Conservation (phyloP, 2,329 filamentous ascomycete genomes). For the Botrytis sinoallii region DNA sequence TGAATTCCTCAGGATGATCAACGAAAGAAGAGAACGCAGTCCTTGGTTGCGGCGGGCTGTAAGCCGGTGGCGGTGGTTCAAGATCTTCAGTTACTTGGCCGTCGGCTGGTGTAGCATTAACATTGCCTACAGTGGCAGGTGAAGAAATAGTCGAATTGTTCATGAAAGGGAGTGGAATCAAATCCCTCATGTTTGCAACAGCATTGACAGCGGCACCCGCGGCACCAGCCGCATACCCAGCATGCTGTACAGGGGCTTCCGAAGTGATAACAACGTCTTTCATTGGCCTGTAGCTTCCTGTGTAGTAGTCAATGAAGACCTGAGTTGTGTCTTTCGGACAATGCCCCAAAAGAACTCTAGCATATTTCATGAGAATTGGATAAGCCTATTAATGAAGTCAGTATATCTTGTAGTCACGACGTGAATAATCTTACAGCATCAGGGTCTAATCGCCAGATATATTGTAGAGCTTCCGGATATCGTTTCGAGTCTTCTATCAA, state of each 20-base stretch:
- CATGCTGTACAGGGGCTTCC: slow-evolving; percentile 25
- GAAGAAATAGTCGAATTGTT: slow-evolving; percentile 58
- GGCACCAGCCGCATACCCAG: slow-evolving; percentile 46
- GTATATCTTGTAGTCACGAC: background rate
- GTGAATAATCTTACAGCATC: slow-evolving; percentile 55
- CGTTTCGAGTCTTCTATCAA: slow-evolving; percentile 92
- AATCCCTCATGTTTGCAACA: slow-evolving; percentile 79
- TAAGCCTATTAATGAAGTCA: slow-evolving; percentile 59
- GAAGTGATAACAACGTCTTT: slow-evolving; percentile 48
- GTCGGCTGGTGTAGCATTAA: slow-evolving; percentile 53
- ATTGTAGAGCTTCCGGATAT: slow-evolving; percentile 83
- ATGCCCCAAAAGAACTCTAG: slow-evolving; percentile 83
- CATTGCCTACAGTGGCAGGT: slow-evolving; percentile 49
- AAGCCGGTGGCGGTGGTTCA: slow-evolving; percentile 49
- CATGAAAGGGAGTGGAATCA: slow-evolving; percentile 84
- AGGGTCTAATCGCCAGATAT: slow-evolving; percentile 84
- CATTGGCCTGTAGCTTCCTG: slow-evolving; percentile 73
- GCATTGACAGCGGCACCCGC: slow-evolving; percentile 64
- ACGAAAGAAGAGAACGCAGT: slow-evolving; percentile 96
- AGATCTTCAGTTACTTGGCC: slow-evolving; percentile 50
- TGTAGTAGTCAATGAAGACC: slow-evolving; percentile 94
- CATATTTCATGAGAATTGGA: slow-evolving; percentile 90
- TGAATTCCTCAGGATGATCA: slow-evolving; percentile 88
- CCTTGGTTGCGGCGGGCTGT: slow-evolving; percentile 76
- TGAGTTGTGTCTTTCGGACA: slow-evolving; percentile 79